These are phyloP conservation scores for Poa pratensis DNA, from an alignment of 176 grass and related monocot species.

Conservation along the genomic window DNA sequence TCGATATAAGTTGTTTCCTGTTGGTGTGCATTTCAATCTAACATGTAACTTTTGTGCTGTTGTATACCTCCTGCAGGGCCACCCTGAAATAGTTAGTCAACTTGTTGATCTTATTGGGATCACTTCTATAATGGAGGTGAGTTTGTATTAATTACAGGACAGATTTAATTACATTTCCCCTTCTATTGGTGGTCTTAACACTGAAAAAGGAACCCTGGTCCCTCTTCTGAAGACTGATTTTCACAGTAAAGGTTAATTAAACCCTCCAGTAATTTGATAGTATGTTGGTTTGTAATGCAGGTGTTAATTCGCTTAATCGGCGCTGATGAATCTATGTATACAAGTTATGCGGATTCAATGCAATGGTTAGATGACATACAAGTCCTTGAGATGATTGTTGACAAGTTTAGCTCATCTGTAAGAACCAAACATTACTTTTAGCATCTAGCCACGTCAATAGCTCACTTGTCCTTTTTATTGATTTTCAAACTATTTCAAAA, in stretches of 20 bases:
- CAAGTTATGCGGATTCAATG: slow-evolving; percentile 75
- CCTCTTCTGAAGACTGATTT: background rate
- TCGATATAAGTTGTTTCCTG: slow-evolving; percentile 4
- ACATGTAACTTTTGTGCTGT: slow-evolving; percentile 27
- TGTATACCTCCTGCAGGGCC: slow-evolving; percentile 62
- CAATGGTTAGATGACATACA: slow-evolving; percentile 91
- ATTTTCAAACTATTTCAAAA: slow-evolving; percentile 25
- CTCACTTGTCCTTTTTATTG: slow-evolving; percentile 32
- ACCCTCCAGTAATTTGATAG: slow-evolving; percentile 13
- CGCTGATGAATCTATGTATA: slow-evolving; percentile 90
- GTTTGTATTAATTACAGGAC: background rate
- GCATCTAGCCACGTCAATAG: slow-evolving; percentile 7
- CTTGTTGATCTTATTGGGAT: slow-evolving; percentile 95
- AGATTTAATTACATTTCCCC: background rate
- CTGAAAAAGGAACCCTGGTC: slow-evolving; percentile 1
- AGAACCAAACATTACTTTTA: slow-evolving; percentile 53
- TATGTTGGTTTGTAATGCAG: slow-evolving; percentile 54
- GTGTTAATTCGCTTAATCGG: slow-evolving; percentile 87
- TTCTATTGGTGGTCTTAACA: background rate
- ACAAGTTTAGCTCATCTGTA: slow-evolving; percentile 96
- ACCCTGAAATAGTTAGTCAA: slow-evolving; percentile 81
- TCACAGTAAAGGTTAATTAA: background rate
- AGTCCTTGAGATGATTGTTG: slow-evolving; percentile 97
- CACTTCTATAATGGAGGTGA: slow-evolving; percentile 99
- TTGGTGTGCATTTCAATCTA: background rate